These are phyloP conservation scores for Saccharomyces hybrid DNA, from an alignment of 1,139 yeast genomes.

Conservation along the genomic window DNA sequence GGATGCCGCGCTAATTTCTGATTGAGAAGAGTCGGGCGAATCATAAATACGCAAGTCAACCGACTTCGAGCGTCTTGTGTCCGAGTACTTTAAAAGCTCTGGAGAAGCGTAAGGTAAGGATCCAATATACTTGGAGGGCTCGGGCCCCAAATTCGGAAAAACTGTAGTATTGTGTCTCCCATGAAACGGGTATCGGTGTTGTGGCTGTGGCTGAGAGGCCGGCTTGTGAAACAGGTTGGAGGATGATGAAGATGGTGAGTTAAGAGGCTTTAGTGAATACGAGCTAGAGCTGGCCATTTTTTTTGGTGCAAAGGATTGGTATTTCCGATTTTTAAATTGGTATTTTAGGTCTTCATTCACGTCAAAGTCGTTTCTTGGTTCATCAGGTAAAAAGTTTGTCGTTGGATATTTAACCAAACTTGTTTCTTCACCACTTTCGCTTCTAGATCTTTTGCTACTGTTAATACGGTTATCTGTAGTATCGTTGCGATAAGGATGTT, in stretches of 20 bases:
- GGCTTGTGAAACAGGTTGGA: neutral
- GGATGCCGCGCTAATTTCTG: neutral
- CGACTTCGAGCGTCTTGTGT: neutral
- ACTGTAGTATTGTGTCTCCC: conserved; percentile 7
- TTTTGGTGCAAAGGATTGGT: neutral
- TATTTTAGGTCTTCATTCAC: neutral
- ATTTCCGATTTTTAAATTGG: neutral
- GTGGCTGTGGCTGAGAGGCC: neutral
- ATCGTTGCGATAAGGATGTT: conserved; percentile 21
- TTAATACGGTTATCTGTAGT: conserved; percentile 11
- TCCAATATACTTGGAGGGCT: conserved; percentile 48
- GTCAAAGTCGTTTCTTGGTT: neutral
- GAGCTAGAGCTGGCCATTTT: neutral
- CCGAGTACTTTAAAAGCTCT: conserved; percentile 46
- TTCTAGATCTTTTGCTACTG: neutral
- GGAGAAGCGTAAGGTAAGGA: conserved; percentile 92
- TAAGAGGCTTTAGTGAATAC: neutral
- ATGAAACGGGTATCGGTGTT: neutral
- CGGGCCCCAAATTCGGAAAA: conserved; percentile 10
- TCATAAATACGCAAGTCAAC: conserved; percentile 45
- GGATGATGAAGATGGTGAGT: neutral
- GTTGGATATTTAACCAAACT: neutral
- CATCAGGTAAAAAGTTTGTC: neutral
- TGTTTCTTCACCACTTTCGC: neutral
- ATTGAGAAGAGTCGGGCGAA: neutral